phyloP scores from a whole-genome alignment of 2,329 filamentous ascomycete species.

The Fusarium goolgardi region DNA sequence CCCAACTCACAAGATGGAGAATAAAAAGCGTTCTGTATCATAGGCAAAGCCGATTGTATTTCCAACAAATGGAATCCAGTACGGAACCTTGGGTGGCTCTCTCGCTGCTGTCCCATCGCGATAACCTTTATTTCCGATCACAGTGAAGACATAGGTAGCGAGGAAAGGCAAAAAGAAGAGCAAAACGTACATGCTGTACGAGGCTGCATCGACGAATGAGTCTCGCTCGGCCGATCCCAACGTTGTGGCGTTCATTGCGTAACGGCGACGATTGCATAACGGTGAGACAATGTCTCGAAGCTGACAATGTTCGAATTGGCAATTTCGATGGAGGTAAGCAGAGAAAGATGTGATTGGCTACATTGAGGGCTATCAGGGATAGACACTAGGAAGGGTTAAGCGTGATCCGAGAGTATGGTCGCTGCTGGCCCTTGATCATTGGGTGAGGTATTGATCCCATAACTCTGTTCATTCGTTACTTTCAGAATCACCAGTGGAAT shows the following conservation, averaged over 20 bases:
- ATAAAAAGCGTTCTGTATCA: slow-evolving; percentile 30
- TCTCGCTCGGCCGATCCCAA: not conserved
- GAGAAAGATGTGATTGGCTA: not conserved
- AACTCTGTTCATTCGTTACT: too few relatives aligned
- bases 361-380: too few relatives aligned
- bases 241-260: slow-evolving; percentile 15
- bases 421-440: too few relatives aligned
- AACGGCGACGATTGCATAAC: not conserved
- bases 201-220: not conserved
- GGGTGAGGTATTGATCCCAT: too few relatives aligned
- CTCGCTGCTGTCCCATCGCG: not conserved
- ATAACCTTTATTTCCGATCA: slow-evolving; percentile 12
- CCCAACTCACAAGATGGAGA: slow-evolving; percentile 18
- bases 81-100: slow-evolving; percentile 31
- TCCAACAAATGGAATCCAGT: slow-evolving; percentile 30
- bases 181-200: not conserved
- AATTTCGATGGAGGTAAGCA: not conserved
- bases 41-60: slow-evolving; percentile 34
- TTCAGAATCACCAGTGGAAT: too few relatives aligned
- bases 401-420: not conserved
- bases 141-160: slow-evolving; percentile 24
- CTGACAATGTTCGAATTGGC: not conserved
- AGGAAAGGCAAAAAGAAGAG: slow-evolving; percentile 11
- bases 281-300: not conserved
- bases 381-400: not conserved